Evolutionary conservation across 2,329 filamentous ascomycete genomes (phyloP), one percentile per base, ranked within the genome.

Genomic region (Eutypa lata): DNA sequence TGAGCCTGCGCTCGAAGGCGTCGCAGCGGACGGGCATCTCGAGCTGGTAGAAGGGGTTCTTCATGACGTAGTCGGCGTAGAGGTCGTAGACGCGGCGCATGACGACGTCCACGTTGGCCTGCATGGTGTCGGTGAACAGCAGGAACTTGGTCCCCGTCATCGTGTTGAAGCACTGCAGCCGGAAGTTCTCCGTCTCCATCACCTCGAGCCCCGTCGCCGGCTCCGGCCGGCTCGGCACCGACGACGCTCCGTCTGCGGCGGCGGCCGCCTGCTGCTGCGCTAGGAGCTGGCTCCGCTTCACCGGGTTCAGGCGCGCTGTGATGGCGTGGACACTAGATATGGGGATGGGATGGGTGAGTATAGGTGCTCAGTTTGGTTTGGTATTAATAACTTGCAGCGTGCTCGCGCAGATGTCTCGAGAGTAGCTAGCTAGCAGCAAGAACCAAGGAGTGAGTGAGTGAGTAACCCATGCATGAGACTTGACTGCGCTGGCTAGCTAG

Each of bases 1-100:
- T 81, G 59, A 97, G 71, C 71, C 90, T 90, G 63, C 92, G 81
- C 71, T 99, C 94, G 75, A 97, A 99, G 63, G 91, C 89, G 68
- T 97, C 94, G 73, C 94, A 96, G 56, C 94, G 81, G 50, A 99
- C 85, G 7, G 94, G 94, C 92, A 97, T 99, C 76, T 99, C 94
- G 53, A 96, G 79, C 67, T 94, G 92, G 74, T 97, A 97, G 68
- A 99, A 99, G 1, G 94, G 94, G 71, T 99, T 99, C 80, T 97
- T 99, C 91, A 97, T 97, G 62, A 99, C 94, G 70, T 90, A 97
- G 72, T 99, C 94, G 48, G 90, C 83, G 75, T 97, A 99, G 49
- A 97, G 75, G 70, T 97, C 94, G 71, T 99, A 97, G 64, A 97
- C 87, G 70, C 85, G 88, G 68, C 85, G 82, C 62, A 96, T 86